A percentile compares a stretch with the other conserved stretches of the same genome.
phyloP scores from a whole-genome alignment of 1,284 basidiomycete genomes.

The Mycena sp. region DNA sequence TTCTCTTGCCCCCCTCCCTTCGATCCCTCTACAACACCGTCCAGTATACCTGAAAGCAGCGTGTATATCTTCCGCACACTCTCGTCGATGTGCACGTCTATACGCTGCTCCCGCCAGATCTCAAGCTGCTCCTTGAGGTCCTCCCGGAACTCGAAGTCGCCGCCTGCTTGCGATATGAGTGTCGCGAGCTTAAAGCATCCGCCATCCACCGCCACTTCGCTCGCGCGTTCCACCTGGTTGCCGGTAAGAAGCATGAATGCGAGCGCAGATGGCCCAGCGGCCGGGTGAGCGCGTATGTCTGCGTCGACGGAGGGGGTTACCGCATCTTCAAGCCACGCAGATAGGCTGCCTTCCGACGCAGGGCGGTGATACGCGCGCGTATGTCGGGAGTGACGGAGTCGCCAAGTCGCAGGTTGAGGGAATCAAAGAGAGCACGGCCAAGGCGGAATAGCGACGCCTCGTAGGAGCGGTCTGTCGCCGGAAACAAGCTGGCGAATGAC shows the following conservation, averaged over 20 bases:
- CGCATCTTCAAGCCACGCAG: slow-evolving; percentile 85
- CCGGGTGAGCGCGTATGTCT: slow-evolving; percentile 60
- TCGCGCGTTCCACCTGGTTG: slow-evolving; percentile 88
- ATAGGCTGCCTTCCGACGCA: slow-evolving; percentile 88
- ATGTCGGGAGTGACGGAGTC: slow-evolving; percentile 66
- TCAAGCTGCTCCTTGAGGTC: slow-evolving; percentile 84
- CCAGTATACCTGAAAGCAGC: slow-evolving; percentile 84
- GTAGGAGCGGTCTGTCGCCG: slow-evolving; percentile 76
- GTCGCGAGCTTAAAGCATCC: slow-evolving; percentile 91
- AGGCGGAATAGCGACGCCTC: slow-evolving; percentile 89
- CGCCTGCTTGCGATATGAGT: slow-evolving; percentile 90
- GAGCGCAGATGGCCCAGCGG: slow-evolving; percentile 54
- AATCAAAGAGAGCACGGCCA: slow-evolving; percentile 92
- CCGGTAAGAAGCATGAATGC: slow-evolving; percentile 88
- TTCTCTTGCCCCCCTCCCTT: slow-evolving; percentile 64
- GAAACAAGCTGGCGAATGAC: slow-evolving; percentile 81
- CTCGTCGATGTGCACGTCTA: slow-evolving; percentile 76
- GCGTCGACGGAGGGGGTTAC: slow-evolving; percentile 81
- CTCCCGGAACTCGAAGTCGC: slow-evolving; percentile 79
- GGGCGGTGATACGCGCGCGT: slow-evolving; percentile 63
- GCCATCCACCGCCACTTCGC: slow-evolving; percentile 77
- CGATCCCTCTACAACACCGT: slow-evolving; percentile 65
- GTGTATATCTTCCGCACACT: slow-evolving; percentile 87
- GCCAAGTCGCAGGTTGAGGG: slow-evolving; percentile 71
- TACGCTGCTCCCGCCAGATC: slow-evolving; percentile 85